A percentile compares a stretch with the other conserved stretches of the same genome.
These are phyloP conservation scores for Spirogloea muscicola DNA, from an alignment of 139 green algal genomes.

Conservation along the genomic window DNA sequence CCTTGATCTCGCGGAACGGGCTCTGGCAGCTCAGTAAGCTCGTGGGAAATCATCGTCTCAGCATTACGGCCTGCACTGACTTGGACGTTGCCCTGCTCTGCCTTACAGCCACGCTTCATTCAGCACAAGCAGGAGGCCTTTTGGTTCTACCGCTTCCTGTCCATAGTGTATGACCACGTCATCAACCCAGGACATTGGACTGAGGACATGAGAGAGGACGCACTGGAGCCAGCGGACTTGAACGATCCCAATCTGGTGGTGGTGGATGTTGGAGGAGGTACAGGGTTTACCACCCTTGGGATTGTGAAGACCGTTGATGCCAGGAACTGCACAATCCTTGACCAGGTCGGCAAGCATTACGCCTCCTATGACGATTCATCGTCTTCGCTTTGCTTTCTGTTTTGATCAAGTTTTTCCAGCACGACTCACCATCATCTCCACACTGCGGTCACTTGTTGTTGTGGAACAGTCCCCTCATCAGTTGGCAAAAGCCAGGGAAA, in stretches of 20 bases:
- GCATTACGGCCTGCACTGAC: too few relatives aligned
- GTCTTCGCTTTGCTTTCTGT: neutral
- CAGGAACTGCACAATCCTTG: conserved; percentile 80
- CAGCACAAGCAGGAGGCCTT: conserved; percentile 85
- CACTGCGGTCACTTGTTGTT: neutral
- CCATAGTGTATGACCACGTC: conserved; percentile 81
- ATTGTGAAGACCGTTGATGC: conserved; percentile 67
- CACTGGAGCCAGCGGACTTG: conserved; percentile 70
- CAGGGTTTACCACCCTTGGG: conserved; percentile 85
- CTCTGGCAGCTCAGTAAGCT: too few relatives aligned
- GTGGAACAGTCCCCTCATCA: conserved; percentile 69
- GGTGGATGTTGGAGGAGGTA: conserved; percentile 86
- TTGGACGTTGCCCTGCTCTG: too few relatives aligned
- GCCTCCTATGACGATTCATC: neutral
- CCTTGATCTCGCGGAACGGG: too few relatives aligned
- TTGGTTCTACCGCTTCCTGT: conserved; percentile 76
- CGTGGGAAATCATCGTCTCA: too few relatives aligned
- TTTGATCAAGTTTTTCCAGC: neutral
- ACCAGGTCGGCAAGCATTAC: conserved; percentile 57
- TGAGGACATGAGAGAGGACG: conserved; percentile 82
- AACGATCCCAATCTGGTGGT: conserved; percentile 62
- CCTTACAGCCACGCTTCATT: conserved; percentile 55
- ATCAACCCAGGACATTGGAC: conserved; percentile 87
- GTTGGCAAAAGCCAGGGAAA: conserved; percentile 80
- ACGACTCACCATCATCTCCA: neutral